Conservation (phyloP, 1,284 basidiomycete species). For the Mrakiaceae sp. region DNA sequence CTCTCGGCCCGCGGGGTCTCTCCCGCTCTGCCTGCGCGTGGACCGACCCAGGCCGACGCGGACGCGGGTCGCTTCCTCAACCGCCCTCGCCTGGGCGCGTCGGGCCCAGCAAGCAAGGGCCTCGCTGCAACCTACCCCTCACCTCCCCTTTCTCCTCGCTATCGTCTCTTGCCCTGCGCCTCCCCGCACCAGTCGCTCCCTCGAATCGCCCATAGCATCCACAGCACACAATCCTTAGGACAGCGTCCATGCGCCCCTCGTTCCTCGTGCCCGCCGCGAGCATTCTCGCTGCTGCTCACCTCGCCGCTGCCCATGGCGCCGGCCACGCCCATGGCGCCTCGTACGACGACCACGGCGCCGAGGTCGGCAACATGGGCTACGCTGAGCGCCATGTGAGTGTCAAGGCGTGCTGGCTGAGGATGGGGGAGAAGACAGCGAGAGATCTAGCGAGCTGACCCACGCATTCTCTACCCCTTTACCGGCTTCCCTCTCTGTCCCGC, state of each 20-base stretch:
- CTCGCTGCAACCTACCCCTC: too few relatives aligned
- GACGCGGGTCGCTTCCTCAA: too few relatives aligned
- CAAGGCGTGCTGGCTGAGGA: background rate
- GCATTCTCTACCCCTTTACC: too few relatives aligned
- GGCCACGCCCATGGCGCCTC: conserved; percentile 1
- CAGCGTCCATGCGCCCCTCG: background rate
- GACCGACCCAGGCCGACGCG: too few relatives aligned
- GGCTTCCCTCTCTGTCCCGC: background rate
- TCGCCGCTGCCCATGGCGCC: conserved; percentile 4
- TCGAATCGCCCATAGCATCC: background rate
- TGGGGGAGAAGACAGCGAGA: too few relatives aligned
- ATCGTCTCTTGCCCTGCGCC: background rate
- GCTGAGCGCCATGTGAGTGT: conserved; percentile 45
- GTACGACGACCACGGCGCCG: conserved; percentile 28
- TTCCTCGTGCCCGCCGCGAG: background rate
- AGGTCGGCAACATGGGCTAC: conserved; percentile 32
- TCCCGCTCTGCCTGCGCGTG: too few relatives aligned
- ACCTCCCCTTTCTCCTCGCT: too few relatives aligned
- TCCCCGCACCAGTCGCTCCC: background rate
- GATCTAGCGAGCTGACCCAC: too few relatives aligned
- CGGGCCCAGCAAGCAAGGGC: too few relatives aligned
- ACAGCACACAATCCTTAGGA: too few relatives aligned
- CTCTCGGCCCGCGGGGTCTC: too few relatives aligned
- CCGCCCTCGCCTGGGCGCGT: too few relatives aligned
- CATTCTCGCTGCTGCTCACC: background rate